phyloP scores from a whole-genome alignment of 2,329 filamentous ascomycete genomes.

The Penicillium sp. region DNA sequence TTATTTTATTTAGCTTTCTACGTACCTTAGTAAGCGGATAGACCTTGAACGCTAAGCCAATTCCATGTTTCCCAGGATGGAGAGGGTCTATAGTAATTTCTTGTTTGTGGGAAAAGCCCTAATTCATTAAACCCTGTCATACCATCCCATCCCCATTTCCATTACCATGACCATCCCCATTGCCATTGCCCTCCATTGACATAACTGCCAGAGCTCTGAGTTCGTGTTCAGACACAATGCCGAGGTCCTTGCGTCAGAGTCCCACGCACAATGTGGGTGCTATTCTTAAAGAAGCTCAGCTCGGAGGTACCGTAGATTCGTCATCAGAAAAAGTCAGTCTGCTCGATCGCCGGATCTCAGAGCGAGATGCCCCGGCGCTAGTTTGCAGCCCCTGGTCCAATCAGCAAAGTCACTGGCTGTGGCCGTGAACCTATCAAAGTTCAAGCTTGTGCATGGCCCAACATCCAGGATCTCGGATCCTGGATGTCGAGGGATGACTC shows the following conservation, averaged over 20 bases:
- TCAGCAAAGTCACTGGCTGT: constrained; percentile 4
- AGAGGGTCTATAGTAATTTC: too few species aligned
- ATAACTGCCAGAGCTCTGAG: constrained; percentile 5
- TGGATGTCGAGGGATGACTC: constrained; percentile 15
- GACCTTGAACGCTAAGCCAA: neutral
- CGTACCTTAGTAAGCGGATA: neutral
- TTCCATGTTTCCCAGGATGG: constrained; percentile 1
- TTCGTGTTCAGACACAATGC: constrained; percentile 5
- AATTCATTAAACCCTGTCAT: too few species aligned
- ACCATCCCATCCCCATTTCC: neutral
- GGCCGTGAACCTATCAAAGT: constrained; percentile 19
- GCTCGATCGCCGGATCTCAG: constrained; percentile 22
- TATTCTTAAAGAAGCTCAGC: constrained; percentile 15
- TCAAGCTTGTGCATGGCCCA: constrained; percentile 21
- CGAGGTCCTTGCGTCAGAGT: constrained; percentile 17
- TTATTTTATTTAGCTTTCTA: too few species aligned
- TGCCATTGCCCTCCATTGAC: neutral
- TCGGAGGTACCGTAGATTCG: constrained; percentile 15
- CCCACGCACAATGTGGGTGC: constrained; percentile 17
- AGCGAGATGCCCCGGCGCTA: constrained; percentile 21
- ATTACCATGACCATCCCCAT: too few species aligned
- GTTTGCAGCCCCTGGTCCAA: constrained; percentile 17
- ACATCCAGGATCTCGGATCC: constrained; percentile 23
- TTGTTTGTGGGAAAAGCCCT: too few species aligned
- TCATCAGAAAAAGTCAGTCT: constrained; percentile 1